Evolutionary conservation across 495 filamentous ascomycete species (phyloP).

Genomic region (Choiromyces venosus): DNA sequence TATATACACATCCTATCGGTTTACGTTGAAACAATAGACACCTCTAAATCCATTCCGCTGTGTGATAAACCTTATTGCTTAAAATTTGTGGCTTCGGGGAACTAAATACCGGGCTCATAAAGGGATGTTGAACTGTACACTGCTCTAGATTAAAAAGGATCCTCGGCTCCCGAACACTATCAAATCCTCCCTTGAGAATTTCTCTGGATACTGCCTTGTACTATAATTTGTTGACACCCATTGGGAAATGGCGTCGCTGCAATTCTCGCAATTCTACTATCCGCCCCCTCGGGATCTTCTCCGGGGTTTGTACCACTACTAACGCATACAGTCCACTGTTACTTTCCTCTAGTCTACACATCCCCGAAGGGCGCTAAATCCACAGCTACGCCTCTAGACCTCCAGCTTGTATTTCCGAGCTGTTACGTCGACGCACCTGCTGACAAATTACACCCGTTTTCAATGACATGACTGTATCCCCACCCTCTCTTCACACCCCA

Average conservation of each 20-base stretch:
- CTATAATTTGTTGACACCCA: constrained; percentile 71
- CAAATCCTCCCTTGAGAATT: constrained; percentile 64
- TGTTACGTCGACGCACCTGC: constrained; percentile 64
- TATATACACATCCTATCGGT: no score
- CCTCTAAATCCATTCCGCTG: no score
- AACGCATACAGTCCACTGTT: no score
- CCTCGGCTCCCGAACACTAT: constrained; percentile 63
- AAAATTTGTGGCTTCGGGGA: constrained; percentile 63
- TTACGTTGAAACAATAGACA: no score
- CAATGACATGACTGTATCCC: constrained; percentile 67
- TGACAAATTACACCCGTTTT: constrained; percentile 70
- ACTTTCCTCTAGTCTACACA: no score
- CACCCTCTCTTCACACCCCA: no score
- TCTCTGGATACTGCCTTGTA: constrained; percentile 66
- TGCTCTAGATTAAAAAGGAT: constrained; percentile 59
- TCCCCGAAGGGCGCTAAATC: constrained; percentile 62
- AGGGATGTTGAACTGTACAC: constrained; percentile 73
- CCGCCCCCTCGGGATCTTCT: constrained; percentile 67
- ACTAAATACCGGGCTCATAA: constrained; percentile 69
- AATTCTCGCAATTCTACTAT: no score
- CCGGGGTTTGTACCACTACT: constrained; percentile 55
- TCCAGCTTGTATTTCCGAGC: constrained; percentile 64
- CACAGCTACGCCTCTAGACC: constrained; percentile 77
- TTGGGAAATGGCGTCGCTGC: constrained; percentile 70
- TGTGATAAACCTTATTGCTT: no score